Evolutionary conservation across 78 protist genomes (phyloP).

Genomic region (Speleostelium caveatum): DNA sequence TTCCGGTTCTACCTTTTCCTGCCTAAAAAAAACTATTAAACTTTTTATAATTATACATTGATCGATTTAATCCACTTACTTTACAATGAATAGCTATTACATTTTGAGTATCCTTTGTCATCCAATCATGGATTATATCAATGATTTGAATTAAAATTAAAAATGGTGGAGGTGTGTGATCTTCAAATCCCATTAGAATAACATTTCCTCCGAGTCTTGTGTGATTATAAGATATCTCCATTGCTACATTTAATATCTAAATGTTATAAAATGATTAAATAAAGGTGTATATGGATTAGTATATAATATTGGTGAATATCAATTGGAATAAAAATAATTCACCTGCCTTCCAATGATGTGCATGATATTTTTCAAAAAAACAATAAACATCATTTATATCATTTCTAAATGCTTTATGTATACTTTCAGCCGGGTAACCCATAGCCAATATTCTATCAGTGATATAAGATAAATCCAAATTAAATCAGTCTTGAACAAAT

Average conservation of each 20-base stretch:
- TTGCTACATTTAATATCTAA: slow-evolving; percentile 60
- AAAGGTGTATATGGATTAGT: neutral
- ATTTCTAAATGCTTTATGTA: slow-evolving; percentile 59
- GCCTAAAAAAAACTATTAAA: slow-evolving; percentile 16
- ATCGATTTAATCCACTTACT: too few species aligned
- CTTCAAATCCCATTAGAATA: slow-evolving; percentile 34
- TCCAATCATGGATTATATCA: slow-evolving; percentile 25
- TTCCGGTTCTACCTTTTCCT: slow-evolving; percentile 75
- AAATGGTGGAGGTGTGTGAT: slow-evolving; percentile 77
- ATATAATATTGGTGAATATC: neutral
- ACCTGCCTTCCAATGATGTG: slow-evolving; percentile 56
- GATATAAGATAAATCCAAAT: slow-evolving; percentile 55
- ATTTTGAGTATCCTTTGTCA: slow-evolving; percentile 5
- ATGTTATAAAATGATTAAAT: neutral
- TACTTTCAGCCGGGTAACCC: slow-evolving; percentile 66
- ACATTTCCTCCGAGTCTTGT: slow-evolving; percentile 53
- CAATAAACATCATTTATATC: slow-evolving; percentile 45
- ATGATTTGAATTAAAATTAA: slow-evolving; percentile 27
- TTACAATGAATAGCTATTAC: slow-evolving; percentile 72
- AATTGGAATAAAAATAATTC: neutral
- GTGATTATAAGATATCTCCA: slow-evolving; percentile 50
- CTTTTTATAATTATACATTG: too few species aligned
- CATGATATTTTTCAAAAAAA: slow-evolving; percentile 68
- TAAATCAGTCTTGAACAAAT: slow-evolving; percentile 56
- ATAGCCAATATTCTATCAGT: slow-evolving; percentile 59